Base-by-base conservation (phyloP, 306 rosid species). In the Purshia tridentata region DNA sequence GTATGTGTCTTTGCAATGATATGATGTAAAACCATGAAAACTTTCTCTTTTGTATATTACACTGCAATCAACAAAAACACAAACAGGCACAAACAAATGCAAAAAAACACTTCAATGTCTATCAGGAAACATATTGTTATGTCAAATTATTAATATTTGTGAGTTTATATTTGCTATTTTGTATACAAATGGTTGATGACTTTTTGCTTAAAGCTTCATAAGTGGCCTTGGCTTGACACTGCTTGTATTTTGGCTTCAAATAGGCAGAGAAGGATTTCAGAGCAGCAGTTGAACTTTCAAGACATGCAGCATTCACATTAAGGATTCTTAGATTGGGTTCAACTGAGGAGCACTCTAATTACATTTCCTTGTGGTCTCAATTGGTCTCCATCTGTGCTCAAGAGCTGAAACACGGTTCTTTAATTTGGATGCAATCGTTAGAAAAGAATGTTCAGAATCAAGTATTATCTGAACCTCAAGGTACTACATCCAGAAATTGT, bases 391-490 rank as follows among this genome's bases (percentile, higher is more conserved):
- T 71, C 68, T 93, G 98, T 79, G 80, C 83, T 73, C 84, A 89
- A 84, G 97, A 93, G 78, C 83, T 93, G 77, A 89, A 81, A 81
- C 91, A 93, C 0, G 96, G 98, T 66, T 86, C 88, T 80, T 66
- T 65, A 73, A 84, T 91, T 78, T 91, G 98, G 98, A 91, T 65
- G 84, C 85, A 93, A 69, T 82, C 89, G 5, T 58, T 80, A 4
- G 84, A 81, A 66, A 82, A 80, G 61, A 86, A 86, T 62, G 81
- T 85, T 48, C 88, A 67, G 18, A 74, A 56, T 83, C 84, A 78
- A 70, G 79, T 93, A 20, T 75, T 91, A 81, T 86, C 88, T 40
- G 81, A 79, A 78, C 81, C 77, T 49, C 81, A 81, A 91, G 98
- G 98, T 93, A 81, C 82, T 56, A 18, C 37, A n/a, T n/a, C 22